Base-by-base conservation (phyloP, 768 basidiomycete genomes). In the Amanita pallidorosea region DNA sequence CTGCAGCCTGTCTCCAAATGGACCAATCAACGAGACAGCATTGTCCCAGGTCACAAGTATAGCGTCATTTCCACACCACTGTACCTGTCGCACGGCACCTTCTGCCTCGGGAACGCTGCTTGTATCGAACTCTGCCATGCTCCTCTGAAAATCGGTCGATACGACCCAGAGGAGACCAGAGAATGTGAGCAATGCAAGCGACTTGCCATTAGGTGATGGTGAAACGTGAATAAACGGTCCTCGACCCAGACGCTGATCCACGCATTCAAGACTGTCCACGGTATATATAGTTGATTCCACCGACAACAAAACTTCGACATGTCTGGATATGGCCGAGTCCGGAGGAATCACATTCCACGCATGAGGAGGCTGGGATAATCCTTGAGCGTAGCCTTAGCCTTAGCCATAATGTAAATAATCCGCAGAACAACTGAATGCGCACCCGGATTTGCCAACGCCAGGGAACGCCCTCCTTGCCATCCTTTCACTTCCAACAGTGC, bases 11-110 rank as follows among this genome's bases (percentile, higher is more conserved):
- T 94, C 89, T 2, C 92, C 92, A 51, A 81, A 87, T 12, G 96
- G 96, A 5, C 95, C 93, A n/a, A 96, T 89, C 27, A 99, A 71
- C 3, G 92, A 69, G 0, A 82, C 86, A 27, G 84, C 67, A 17
- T 75, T 69, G 38, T 81, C 78, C 90, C 92, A 97, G 17, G 83
- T 84, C 15, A 96, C 74, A 3, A 92, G 72, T 41, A 98, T 85
- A 0, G 93, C 91, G 65, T 99, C 94, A 61, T 92, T 91, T 1
- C 94, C 94, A 63, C 93, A 97, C 96, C 96, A 99, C 60, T 86
- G 87, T 0, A 92, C 82, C 56, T 85, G 84, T 33, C 72, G 71
- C 2, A 88, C 74, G 3, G 71, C 64, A 2, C 82, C 85, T 17
- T 80, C 73, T 0, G 74, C 77, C 5, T 72, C 78, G 53, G 69